Evolutionary conservation across 371 early-diverging fungal genomes (phyloP).

Genomic region (Mucor indicus): DNA sequence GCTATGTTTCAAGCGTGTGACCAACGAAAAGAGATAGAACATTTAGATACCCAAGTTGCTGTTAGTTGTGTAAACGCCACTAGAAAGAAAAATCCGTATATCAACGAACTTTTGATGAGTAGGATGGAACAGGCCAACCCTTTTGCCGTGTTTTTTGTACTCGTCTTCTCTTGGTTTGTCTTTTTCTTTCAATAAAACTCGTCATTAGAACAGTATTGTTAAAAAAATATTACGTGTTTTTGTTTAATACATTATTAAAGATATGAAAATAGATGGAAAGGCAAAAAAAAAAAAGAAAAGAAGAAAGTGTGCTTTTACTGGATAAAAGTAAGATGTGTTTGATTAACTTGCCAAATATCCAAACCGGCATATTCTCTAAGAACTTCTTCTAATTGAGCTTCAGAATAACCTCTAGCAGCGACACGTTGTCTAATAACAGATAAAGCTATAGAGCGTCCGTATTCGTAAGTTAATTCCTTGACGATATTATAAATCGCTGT

Average conservation of each 20-base stretch:
- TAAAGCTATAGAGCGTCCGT: constrained; percentile 31
- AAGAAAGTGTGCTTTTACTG: constrained; percentile 18
- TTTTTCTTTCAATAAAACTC: constrained; percentile 1
- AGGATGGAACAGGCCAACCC: not conserved
- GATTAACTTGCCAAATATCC: constrained; percentile 74
- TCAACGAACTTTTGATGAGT: not conserved
- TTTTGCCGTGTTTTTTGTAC: not conserved
- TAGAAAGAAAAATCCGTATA: constrained; percentile 15
- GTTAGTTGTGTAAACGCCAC: constrained; percentile 8
- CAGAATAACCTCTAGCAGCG: constrained; percentile 73
- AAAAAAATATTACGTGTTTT: too few species aligned
- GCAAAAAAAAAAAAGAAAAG: constrained; percentile 3
- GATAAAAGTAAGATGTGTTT: constrained; percentile 59
- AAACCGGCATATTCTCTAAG: constrained; percentile 69
- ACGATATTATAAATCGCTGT: constrained; percentile 65
- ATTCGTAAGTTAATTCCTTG: constrained; percentile 32
- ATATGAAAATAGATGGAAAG: not conserved
- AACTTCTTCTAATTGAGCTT: constrained; percentile 69
- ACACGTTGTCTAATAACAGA: constrained; percentile 67
- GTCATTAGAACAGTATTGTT: too few species aligned
- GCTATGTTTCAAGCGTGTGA: constrained; percentile 58
- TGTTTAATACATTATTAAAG: not conserved
- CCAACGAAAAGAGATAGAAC: constrained; percentile 4
- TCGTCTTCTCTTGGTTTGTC: not conserved
- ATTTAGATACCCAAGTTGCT: constrained; percentile 10